Conservation (phyloP, 345 rosid species). For the Eucalyptus regnans region DNA sequence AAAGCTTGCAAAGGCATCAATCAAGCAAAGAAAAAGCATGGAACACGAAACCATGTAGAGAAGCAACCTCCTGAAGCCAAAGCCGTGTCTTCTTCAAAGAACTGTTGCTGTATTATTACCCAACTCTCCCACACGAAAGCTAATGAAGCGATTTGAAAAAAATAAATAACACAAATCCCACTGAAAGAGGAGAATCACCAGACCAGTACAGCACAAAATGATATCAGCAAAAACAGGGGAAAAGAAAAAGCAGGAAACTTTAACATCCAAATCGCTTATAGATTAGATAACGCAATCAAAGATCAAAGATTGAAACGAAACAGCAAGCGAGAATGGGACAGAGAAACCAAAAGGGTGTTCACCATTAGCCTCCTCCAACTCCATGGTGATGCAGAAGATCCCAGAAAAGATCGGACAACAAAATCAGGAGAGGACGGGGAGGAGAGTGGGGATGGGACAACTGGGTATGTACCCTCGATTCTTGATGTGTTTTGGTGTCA, state of each 20-base stretch:
- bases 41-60: background rate
- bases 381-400: background rate
- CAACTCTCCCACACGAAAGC: background rate
- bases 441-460: background rate
- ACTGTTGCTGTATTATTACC: background rate
- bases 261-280: background rate
- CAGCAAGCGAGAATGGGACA: background rate
- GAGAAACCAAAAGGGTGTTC: background rate
- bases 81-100: background rate
- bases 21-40: background rate
- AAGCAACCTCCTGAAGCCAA: background rate
- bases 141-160: background rate
- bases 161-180: background rate
- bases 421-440: background rate
- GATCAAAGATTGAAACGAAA: background rate
- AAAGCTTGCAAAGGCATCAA: background rate
- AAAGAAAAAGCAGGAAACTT: background rate
- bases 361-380: conserved; percentile 25
- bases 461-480: background rate
- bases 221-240: background rate
- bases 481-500: background rate
- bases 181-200: background rate
- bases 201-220: background rate
- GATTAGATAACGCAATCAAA: background rate
- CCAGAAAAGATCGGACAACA: background rate